These are phyloP conservation scores for Trichaptum fuscoviolaceum DNA, from an alignment of 768 basidiomycete genomes.

Conservation along the genomic window DNA sequence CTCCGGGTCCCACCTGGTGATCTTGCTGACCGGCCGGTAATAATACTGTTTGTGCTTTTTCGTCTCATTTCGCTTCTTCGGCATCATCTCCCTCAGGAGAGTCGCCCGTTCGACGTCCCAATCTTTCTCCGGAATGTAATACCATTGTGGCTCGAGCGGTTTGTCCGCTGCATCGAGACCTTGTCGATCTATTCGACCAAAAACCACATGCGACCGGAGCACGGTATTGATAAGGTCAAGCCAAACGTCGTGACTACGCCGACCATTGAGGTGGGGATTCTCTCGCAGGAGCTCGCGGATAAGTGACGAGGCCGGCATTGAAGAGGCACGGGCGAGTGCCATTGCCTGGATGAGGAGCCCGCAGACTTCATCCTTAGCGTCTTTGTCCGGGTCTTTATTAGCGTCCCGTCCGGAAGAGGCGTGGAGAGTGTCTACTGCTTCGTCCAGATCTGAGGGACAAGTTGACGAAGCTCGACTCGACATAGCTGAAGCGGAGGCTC, in stretches of 20 bases:
- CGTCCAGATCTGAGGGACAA: background rate
- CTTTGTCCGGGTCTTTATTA: background rate
- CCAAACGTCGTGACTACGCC: slow-evolving; percentile 38
- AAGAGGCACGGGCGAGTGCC: slow-evolving; percentile 68
- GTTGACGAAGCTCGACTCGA: background rate
- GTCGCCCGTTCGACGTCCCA: slow-evolving; percentile 65
- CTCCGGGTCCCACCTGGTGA: slow-evolving; percentile 69
- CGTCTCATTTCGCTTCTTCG: slow-evolving; percentile 69
- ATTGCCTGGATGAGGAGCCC: slow-evolving; percentile 69
- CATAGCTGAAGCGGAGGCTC: background rate
- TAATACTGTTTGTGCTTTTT: slow-evolving; percentile 87
- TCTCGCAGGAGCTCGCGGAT: slow-evolving; percentile 46
- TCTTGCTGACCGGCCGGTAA: slow-evolving; percentile 67
- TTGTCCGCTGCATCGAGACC: slow-evolving; percentile 48
- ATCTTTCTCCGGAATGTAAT: slow-evolving; percentile 70
- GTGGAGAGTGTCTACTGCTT: background rate
- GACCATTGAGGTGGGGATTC: slow-evolving; percentile 47
- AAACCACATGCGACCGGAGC: slow-evolving; percentile 54
- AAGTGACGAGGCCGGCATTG: slow-evolving; percentile 49
- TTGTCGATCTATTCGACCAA: slow-evolving; percentile 67
- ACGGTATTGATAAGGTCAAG: slow-evolving; percentile 43
- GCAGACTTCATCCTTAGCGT: slow-evolving; percentile 34
- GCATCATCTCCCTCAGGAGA: slow-evolving; percentile 68
- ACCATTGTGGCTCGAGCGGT: slow-evolving; percentile 63
- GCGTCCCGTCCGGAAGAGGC: background rate